Evolutionary conservation across 768 basidiomycete genomes (phyloP), one percentile per base, ranked within the genome.

Genomic region (Boletus sp.): DNA sequence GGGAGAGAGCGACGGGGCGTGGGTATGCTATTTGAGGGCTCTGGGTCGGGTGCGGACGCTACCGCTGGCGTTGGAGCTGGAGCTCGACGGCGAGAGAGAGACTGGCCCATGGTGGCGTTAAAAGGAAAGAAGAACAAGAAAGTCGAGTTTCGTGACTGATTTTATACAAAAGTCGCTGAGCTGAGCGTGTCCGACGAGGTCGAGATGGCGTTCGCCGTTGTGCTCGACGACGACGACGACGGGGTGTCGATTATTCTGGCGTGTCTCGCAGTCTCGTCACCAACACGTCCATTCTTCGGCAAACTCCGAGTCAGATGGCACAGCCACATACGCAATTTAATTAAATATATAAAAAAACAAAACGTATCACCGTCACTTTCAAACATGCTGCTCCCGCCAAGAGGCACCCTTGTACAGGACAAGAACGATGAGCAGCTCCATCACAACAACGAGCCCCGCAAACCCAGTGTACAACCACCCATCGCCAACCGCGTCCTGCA

Each of bases 401-500:
- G 67, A 60, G 12, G 69, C 74, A 0, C 88, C 90, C 70, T 83
- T 84, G 73, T 71, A 71, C 57, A 79, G 75, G 2, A 89, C 83
- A 4, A 90, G 70, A n/a, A 88, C 59, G 20, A 89, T 77, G 15
- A 89, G 75, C 3, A 78, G 57, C 41, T 83, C 83, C 39, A 77
- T 79, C 32, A 84, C 44, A 2, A 80, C 59, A 65, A 90, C 64
- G 0, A 92, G 32, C 1, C 78, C 79, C 0, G 78, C 75, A 73
- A 83, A 88, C 3, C 90, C 76, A 1, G 88, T 86, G 67, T 92
- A 94, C 55, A 88, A 75, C 68, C 90, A 79, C 67, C 92, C 92
- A 64, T 94, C 92, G 0, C 92, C 92, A 32, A 92, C 76, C 1
- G 80, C 75, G 54, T 85, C 78, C 80, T 90, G 86, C 15, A 94